Conservation (phyloP, 2,329 filamentous ascomycete species). For the Verticillium isaacii region DNA sequence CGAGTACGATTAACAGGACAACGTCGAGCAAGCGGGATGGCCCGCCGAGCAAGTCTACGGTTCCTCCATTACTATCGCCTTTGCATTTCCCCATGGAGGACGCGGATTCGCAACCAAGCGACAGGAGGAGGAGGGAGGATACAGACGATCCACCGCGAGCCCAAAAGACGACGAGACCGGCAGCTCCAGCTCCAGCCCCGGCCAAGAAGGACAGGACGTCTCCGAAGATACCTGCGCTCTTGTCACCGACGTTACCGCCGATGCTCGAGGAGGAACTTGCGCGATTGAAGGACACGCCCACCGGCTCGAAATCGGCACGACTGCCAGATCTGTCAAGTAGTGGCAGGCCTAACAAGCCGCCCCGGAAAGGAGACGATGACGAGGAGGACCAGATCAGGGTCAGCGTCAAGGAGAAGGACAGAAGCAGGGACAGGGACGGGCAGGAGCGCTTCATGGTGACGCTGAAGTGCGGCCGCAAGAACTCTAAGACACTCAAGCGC, state of each 20-base stretch:
- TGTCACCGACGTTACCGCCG: conserved; percentile 53
- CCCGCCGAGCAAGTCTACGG: conserved; percentile 28
- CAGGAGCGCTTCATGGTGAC: conserved; percentile 33
- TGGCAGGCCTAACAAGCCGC: conserved; percentile 19
- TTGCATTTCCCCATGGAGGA: conserved; percentile 41
- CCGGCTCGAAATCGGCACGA: conserved; percentile 16
- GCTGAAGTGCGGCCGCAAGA: conserved; percentile 43
- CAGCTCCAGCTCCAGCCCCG: conserved; percentile 17
- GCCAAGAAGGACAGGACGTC: conserved; percentile 33
- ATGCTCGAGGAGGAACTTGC: conserved; percentile 43
- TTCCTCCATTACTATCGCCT: conserved; percentile 51
- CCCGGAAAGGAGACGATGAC: conserved; percentile 26
- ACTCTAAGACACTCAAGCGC: conserved; percentile 37
- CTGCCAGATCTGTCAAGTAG: conserved; percentile 24
- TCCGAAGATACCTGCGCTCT: conserved; percentile 39
- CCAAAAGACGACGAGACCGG: conserved; percentile 11
- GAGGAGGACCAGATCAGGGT: conserved; percentile 24
- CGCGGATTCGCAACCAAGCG: conserved; percentile 15
- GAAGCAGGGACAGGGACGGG: conserved; percentile 12
- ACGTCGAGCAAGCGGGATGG: conserved; percentile 33
- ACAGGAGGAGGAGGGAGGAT: conserved; percentile 22
- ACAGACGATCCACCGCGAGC: conserved; percentile 9
- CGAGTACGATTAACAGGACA: conserved; percentile 25
- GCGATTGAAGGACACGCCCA: conserved; percentile 2
- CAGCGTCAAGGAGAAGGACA: conserved; percentile 6